Evolutionary conservation across 345 rosid species (phyloP).

Genomic region (Excoecaria agallocha): DNA sequence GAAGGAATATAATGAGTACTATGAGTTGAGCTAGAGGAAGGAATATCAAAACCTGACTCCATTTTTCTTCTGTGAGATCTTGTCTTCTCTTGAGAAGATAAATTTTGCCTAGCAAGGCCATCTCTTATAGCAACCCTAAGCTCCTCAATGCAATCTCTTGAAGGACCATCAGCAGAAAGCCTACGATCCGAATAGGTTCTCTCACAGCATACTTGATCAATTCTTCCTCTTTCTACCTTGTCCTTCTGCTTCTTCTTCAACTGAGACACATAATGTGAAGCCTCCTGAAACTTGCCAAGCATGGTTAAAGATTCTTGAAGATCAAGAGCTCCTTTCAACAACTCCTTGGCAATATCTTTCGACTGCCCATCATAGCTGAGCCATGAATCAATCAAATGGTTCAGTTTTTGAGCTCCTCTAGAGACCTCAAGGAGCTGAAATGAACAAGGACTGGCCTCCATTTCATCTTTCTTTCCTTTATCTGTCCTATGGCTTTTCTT

Average conservation of each 20-base stretch:
- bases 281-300: slow-evolving; percentile 79
- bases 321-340: slow-evolving; percentile 82
- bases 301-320: slow-evolving; percentile 75
- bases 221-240: slow-evolving; percentile 28
- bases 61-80: slow-evolving; percentile 26
- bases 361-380: slow-evolving; percentile 37
- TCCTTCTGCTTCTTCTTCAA: slow-evolving; percentile 47
- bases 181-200: slow-evolving; percentile 33
- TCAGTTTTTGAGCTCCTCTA: slow-evolving; percentile 76
- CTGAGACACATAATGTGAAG: slow-evolving; percentile 45
- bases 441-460: slow-evolving; percentile 36
- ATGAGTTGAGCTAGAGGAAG: slow-evolving; percentile 51
- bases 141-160: slow-evolving; percentile 59
- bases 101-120: slow-evolving; percentile 63
- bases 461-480: slow-evolving; percentile 39
- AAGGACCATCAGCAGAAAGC: slow-evolving; percentile 45
- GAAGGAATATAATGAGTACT: slow-evolving; percentile 52
- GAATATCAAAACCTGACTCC: slow-evolving; percentile 48
- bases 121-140: slow-evolving; percentile 53
- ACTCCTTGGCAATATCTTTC: slow-evolving; percentile 60
- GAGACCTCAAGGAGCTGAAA: slow-evolving; percentile 75
- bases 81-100: slow-evolving; percentile 27
- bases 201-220: slow-evolving; percentile 35
- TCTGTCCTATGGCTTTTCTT: slow-evolving; percentile 17
- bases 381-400: slow-evolving; percentile 57